Evolutionary conservation across 495 filamentous ascomycete genomes (phyloP).

Genomic region (Xylaria venustula): DNA sequence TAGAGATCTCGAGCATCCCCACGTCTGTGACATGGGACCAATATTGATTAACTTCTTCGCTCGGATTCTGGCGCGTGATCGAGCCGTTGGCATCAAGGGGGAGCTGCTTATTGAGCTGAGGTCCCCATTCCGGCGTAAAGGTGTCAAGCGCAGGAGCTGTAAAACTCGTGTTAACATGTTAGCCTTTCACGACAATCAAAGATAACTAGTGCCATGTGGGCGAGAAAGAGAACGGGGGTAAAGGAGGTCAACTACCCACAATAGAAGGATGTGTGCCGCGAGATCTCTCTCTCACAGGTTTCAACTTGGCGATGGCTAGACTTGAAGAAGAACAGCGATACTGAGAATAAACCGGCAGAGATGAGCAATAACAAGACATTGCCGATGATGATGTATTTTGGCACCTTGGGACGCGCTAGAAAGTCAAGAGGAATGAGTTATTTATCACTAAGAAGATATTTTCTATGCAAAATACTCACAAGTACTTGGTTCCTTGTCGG

Average conservation of each 20-base stretch:
- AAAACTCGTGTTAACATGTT: neutral
- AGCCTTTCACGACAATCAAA: neutral
- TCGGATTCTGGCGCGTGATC: neutral
- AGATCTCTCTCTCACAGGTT: neutral
- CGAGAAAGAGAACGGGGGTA: neutral
- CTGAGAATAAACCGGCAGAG: neutral
- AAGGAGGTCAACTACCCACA: neutral
- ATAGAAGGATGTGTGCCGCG: neutral
- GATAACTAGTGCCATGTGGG: neutral
- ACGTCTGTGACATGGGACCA: neutral
- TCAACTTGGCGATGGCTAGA: neutral
- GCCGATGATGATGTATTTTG: neutral
- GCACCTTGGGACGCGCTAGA: neutral
- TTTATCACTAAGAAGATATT: neutral
- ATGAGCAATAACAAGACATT: neutral
- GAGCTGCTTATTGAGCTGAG: neutral
- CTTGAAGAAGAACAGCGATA: neutral
- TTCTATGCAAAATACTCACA: neutral
- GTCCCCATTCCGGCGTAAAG: neutral
- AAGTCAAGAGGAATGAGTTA: neutral
- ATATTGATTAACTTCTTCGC: neutral
- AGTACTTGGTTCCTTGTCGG: neutral
- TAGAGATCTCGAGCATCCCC: neutral
- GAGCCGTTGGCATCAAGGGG: neutral
- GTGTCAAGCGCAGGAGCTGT: neutral